Evolutionary conservation across 2,329 filamentous ascomycete genomes (phyloP), one percentile per base, ranked within the genome.

Genomic region (Phyllachora maydis): DNA sequence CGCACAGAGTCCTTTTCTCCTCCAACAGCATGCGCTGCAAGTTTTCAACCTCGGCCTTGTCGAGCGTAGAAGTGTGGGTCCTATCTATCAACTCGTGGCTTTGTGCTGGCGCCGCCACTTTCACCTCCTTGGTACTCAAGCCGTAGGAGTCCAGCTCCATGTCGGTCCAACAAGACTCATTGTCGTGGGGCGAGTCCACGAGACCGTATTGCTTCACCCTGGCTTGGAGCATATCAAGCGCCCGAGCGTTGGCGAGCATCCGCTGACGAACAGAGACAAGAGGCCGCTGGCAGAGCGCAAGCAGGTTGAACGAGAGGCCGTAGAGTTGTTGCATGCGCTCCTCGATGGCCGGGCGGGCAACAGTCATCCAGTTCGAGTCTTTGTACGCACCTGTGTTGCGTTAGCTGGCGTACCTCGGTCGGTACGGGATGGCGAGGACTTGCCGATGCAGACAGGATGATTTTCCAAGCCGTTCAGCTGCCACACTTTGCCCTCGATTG

Each of bases 391-490:
- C 38, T 58, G 49, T 14, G 5, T 5, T 11, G 16, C 14, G 12
- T 13, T 27, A 25, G 28, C 19, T 21, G 18, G 7, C 11, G 21
- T 15, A 14, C 19, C 21, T 21, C 18, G 4, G 22, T 26, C 22
- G 22, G 27, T 26, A 16, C 9, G 11, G 17, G 18, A 25, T 13
- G 26, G 21, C 10, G 24, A 14, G n/a, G 24, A 32, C 30, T 26
- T 42, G 48, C 71, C 72, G 26, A 82, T 52, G 26, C 56, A 61
- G 16, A 67, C 59, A 3, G 81, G 85, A 32, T 70, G 65, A 19
- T 54, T 54, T 41, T 83, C 69, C 12, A 93, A 53, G 4, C 85
- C 85, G 44, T 95, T 85, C 4, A 95, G 65, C 42, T 83, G 78
- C 81, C 81, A 93, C 9, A 92, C 63, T 26, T 65, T 54, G 3